Evolutionary conservation across 306 rosid species (phyloP), one percentile per base, ranked within the genome.

Genomic region (Quercus mongolica): DNA sequence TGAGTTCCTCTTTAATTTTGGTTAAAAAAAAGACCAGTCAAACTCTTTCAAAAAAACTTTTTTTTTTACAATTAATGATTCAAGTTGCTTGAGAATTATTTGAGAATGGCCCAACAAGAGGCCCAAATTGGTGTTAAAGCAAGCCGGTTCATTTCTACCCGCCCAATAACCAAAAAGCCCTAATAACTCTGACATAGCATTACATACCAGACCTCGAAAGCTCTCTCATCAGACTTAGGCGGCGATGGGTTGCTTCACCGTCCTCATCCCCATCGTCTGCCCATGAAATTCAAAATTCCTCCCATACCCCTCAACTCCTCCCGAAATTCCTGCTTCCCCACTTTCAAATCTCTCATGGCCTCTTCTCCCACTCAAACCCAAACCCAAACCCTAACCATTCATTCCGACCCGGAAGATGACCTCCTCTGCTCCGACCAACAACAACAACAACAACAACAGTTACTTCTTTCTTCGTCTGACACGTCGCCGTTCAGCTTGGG

Each of bases 271-370:
- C 86, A 52, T 81, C 78, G 79, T 74, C 76, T 59, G 65, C 88
- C 67, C 73, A 94, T 94, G 99, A 92, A 77, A 85, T 83, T 82
- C 62, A 83, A 87, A 87, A 78, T 80, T 80, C 86, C 68, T 25
- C 3, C 41, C 15, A n/a, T 71, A 35, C 55, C 78, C 44, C 59
- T 79, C n/a, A 17, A 70, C 82, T 57, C 72, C 49, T 41, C 58
- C 11, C 30, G 13, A 38, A 76, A 56, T 54, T 64, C 76, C 7
- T 74, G 79, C 12, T 17, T 74, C 17, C 3, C 57, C 2, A 13
- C 14, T 28, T n/a, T 75, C 17, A 70, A 55, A n/a, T 56, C 87
- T 71, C 76, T 69, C 44, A 92, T 92, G 93, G 91, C 92, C 63
- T 78, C 88, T 35, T 38, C 72, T 52, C 70, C 56, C 61, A 17